Base-by-base conservation (phyloP, 805 yeast genomes). In the Metschnikowia shivogae region DNA sequence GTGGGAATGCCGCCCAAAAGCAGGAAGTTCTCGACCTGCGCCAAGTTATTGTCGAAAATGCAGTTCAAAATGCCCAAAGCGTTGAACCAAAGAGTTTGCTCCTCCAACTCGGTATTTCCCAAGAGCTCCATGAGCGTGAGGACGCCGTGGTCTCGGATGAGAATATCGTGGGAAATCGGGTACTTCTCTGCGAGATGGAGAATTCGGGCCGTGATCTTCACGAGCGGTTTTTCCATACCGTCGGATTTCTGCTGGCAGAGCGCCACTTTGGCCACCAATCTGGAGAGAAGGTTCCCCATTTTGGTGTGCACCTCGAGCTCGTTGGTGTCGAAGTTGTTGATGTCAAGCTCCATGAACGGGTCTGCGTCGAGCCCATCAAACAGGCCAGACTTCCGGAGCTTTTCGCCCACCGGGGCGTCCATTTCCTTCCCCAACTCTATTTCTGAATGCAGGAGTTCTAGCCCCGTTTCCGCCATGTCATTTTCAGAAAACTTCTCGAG, bases 1-100 rank as follows among this genome's bases (percentile, higher is more conserved):
- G 60, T 49, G 2, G 76, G 76, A 20, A 72, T 70, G 1, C 76
- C 76, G 4, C 76, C 76, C 24, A 72, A 50, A 31, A 72, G 56
- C 35, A 74, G 65, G 44, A 70, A 71, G 50, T 63, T 72, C 46
- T 71, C 76, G 47, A 70, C 62, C 39, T 64, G 70, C 11, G 55
- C 52, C 3, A 55, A 41, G 46, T 62, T 60, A 7, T 50, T 46
- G 24, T 60, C 64, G 46, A 72, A 68, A 1, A 71, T 55, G 33
- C 52, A 36, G 52, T 70, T 70, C 35, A 72, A 57, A 4, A 65
- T 63, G 4, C 66, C 57, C 26, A 72, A 56, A 6, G 63, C 58
- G 44, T 69, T 62, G 41, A 54, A 60, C 76, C 76, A 72, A 6
- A 72, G 53, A 29, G 59, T 58, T 20, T 58, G 55, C 29, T 61